phyloP scores from a whole-genome alignment of 2,329 filamentous ascomycete species.

The Hypomyces perniciosus region DNA sequence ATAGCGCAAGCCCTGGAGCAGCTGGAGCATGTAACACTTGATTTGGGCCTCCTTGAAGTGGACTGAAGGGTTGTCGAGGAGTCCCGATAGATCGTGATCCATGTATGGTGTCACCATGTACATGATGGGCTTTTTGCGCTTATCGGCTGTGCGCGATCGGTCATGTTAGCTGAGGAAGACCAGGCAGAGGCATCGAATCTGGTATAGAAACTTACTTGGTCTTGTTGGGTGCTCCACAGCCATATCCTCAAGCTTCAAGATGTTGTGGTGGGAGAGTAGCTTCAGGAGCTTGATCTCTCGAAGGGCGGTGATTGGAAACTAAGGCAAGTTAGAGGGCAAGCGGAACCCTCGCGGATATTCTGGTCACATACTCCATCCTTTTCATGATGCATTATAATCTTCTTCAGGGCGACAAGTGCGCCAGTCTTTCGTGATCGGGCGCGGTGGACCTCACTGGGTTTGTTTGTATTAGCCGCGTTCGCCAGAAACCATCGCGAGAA shows the following conservation, averaged over 20 bases:
- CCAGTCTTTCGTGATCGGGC: slow-evolving; percentile 71
- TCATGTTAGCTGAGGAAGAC: not conserved
- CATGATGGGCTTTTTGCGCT: slow-evolving; percentile 77
- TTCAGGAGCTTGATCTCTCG: slow-evolving; percentile 98
- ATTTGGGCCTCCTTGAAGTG: slow-evolving; percentile 84
- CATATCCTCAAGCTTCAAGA: slow-evolving; percentile 89
- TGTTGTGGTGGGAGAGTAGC: slow-evolving; percentile 84
- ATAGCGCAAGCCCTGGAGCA: slow-evolving; percentile 84
- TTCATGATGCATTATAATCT: slow-evolving; percentile 99
- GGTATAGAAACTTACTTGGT: slow-evolving; percentile 41
- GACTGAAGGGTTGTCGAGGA: slow-evolving; percentile 91
- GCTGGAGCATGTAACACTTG: slow-evolving; percentile 95
- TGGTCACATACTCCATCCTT: slow-evolving; percentile 72
- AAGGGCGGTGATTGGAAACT: slow-evolving; percentile 96
- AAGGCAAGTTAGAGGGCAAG: slow-evolving; percentile 11
- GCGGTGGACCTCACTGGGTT: slow-evolving; percentile 75
- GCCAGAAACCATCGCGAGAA: not conserved
- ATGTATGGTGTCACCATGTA: slow-evolving; percentile 99
- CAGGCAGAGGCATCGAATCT: not conserved
- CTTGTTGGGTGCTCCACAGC: slow-evolving; percentile 72
- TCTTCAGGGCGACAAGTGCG: slow-evolving; percentile 81
- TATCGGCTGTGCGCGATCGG: slow-evolving; percentile 50
- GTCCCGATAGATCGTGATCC: slow-evolving; percentile 96
- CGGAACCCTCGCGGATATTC: not conserved
- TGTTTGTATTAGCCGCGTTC: slow-evolving; percentile 12